Conservation (phyloP, 2,329 filamentous ascomycete genomes). For the Fusarium sp. region DNA sequence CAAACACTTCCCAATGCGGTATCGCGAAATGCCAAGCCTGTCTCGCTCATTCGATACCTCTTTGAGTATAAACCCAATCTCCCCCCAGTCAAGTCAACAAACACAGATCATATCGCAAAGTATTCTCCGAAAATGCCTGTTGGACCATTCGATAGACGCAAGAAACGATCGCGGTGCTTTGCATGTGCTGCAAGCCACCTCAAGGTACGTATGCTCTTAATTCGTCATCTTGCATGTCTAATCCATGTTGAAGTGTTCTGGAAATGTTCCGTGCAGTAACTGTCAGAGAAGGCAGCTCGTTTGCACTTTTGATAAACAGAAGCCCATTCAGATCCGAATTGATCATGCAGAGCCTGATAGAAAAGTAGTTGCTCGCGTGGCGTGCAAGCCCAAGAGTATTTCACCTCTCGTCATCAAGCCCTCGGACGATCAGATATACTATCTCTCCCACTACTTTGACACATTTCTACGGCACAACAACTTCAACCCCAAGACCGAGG, state of each 20-base stretch:
- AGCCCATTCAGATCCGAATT: conserved; percentile 39
- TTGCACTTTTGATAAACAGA: conserved; percentile 41
- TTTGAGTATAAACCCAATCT: conserved; percentile 35
- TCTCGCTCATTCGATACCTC: conserved; percentile 38
- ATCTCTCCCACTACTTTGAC: conserved; percentile 51
- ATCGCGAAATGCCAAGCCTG: conserved; percentile 7
- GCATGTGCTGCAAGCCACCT: conserved; percentile 52
- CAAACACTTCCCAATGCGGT: conserved; percentile 36
- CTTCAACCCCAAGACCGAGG: conserved; percentile 37
- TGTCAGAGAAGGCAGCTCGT: conserved; percentile 45
- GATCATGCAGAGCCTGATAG: conserved; percentile 28
- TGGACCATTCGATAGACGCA: conserved; percentile 53
- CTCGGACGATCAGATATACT: conserved; percentile 27
- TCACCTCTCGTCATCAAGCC: background rate
- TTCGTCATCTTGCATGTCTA: background rate
- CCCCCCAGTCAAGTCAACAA: background rate
- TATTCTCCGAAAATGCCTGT: conserved; percentile 43
- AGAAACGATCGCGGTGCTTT: conserved; percentile 51
- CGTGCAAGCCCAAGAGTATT: rapidly evolving
- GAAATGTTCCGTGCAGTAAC: conserved; percentile 49
- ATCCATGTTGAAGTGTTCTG: conserved; percentile 50
- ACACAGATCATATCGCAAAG: background rate
- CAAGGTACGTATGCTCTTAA: conserved; percentile 45
- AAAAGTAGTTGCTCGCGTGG: background rate
- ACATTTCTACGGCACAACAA: conserved; percentile 48